Evolutionary conservation across 352 stramenopile species (phyloP), one percentile per base, ranked within the genome.

Genomic region (Phytopythium delawarense): DNA sequence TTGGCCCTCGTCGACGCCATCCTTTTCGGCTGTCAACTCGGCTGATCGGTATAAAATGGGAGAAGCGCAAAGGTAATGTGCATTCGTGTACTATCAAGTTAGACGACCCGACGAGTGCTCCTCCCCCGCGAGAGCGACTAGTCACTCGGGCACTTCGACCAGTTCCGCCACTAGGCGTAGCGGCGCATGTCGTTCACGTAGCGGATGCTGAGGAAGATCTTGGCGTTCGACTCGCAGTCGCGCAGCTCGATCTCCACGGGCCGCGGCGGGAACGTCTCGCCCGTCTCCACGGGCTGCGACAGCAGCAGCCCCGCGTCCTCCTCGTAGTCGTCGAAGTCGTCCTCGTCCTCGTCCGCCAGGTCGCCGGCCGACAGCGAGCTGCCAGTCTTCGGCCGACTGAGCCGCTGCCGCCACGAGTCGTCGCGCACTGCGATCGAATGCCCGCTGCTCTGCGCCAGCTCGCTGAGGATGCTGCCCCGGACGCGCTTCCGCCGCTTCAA

Each of bases 121-220:
- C 11, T 23, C 25, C 48, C 46, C n/a, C 48, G 28, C 1, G 2
- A 48, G n/a, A 34, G n/a, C 34, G 35, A 59, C 35, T 39, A 15
- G 48, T 52, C 46, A 58, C 37, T 58, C 34, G 20, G 35, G 11
- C 32, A 37, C 39, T 44, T 59, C 53, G 50, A 54, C 48, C 2
- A 0, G 48, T 46, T 49, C 39, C 32, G 48, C 30, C 50, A 57
- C 71, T 81, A 92, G 2, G 73, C 74, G 58, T 91, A 91, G 35
- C 83, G 82, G 16, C 87, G 83, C 79, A 96, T 89, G 64, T 93
- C 82, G 64, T 96, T 96, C 61, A 96, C 82, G 61, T 96, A 96
- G 34, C 85, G 85, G 28, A 96, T 81, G 66, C 81, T 92, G 48
- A 96, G 64, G 53, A 76, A 86, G 55, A 96, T 81, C 56, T 80